Evolutionary conservation across 805 yeast species (phyloP).

Genomic region (Candida ascalaphidarum): DNA sequence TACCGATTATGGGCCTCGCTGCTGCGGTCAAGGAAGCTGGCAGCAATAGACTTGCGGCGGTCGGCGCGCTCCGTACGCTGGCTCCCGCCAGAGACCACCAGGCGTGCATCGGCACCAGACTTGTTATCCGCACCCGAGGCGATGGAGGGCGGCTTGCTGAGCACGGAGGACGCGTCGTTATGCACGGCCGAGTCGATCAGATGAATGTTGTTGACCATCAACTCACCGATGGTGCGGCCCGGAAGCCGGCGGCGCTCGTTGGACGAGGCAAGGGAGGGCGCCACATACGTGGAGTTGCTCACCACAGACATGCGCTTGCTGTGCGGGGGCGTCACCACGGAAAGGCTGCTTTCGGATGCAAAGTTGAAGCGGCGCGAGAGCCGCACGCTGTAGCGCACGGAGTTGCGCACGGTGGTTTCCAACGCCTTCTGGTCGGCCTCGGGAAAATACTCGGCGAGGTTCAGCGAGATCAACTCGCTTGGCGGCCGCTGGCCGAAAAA

Average conservation of each 20-base stretch:
- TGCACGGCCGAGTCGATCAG: conserved; percentile 44
- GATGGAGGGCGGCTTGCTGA: conserved; percentile 18
- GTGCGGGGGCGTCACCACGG: too few relatives aligned
- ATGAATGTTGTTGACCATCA: conserved; percentile 44
- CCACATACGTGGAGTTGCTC: conserved; percentile 4
- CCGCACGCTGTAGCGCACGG: conserved; percentile 71
- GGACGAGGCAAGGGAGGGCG: conserved; percentile 13
- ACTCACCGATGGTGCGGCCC: conserved; percentile 54
- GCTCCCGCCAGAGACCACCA: conserved; percentile 6
- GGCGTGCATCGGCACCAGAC: conserved; percentile 10
- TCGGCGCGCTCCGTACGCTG: conserved; percentile 5
- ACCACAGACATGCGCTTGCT: conserved; percentile 6
- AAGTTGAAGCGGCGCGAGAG: conserved; percentile 31
- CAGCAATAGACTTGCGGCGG: conserved; percentile 17
- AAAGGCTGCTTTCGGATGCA: background rate
- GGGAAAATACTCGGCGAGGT: conserved; percentile 88
- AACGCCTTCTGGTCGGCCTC: conserved; percentile 63
- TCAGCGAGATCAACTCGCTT: conserved; percentile 81
- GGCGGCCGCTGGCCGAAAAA: conserved; percentile 91
- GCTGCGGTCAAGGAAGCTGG: conserved; percentile 15
- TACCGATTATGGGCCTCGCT: conserved; percentile 4
- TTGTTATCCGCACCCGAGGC: conserved; percentile 9
- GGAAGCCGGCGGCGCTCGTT: conserved; percentile 6
- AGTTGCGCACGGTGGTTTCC: conserved; percentile 73
- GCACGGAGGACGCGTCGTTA: conserved; percentile 16